These are phyloP conservation scores for Didymellaceae sp. DNA, from an alignment of 2,329 filamentous ascomycete species.

Conservation along the genomic window DNA sequence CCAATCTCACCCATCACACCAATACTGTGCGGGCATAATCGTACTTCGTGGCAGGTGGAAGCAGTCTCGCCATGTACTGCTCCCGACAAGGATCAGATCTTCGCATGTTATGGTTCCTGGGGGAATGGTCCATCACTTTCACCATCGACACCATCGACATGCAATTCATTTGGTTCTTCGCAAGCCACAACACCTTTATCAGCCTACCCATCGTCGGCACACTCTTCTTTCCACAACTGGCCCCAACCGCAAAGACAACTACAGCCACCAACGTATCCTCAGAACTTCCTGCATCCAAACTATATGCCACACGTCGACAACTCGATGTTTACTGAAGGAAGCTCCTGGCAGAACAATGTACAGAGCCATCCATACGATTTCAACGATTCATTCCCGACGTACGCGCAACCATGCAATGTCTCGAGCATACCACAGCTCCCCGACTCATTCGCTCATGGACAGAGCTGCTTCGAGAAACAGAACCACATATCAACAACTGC, in stretches of 20 bases:
- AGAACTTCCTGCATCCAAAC: background rate
- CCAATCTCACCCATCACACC: conserved; percentile 11
- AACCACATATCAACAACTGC: background rate
- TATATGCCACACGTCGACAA: background rate
- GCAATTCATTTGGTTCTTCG: background rate
- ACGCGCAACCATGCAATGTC: background rate
- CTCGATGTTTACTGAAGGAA: background rate
- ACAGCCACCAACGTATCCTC: background rate
- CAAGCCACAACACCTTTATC: background rate
- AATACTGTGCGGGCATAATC: background rate
- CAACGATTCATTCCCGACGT: background rate
- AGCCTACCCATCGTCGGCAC: background rate
- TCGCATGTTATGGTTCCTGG: background rate
- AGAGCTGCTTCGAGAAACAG: background rate
- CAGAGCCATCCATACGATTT: background rate
- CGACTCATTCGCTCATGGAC: background rate
- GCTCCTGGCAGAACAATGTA: background rate
- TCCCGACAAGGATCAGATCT: background rate
- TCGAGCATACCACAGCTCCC: no score
- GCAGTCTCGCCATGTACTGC: conserved; percentile 1
- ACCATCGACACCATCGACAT: background rate
- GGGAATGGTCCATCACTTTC: background rate
- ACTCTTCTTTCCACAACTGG: background rate
- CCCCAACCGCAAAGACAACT: background rate
- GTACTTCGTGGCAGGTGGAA: background rate